Evolutionary conservation across 345 rosid genomes (phyloP).

Genomic region (Acer negundo): DNA sequence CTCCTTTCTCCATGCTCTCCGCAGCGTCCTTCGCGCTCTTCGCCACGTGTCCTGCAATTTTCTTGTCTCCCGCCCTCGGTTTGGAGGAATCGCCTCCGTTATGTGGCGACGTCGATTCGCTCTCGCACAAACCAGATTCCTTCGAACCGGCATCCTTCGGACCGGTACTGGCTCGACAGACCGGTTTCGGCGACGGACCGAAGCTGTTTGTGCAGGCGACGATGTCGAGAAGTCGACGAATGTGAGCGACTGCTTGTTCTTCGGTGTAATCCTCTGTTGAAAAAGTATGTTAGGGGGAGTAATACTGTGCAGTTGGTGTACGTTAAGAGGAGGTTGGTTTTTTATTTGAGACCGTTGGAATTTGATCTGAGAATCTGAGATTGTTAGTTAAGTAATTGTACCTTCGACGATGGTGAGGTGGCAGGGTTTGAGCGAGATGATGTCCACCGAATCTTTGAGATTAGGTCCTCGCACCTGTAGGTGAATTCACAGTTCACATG

Average conservation of each 20-base stretch:
- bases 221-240: constrained; percentile 86
- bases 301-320: not conserved
- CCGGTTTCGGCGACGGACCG: constrained; percentile 51
- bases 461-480: constrained; percentile 77
- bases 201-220: constrained; percentile 85
- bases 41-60: constrained; percentile 14
- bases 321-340: not conserved
- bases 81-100: constrained; percentile 27
- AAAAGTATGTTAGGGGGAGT: not conserved
- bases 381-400: constrained; percentile 1
- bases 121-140: constrained; percentile 29
- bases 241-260: constrained; percentile 69
- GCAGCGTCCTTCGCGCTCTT: constrained; percentile 27
- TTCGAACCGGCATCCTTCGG: constrained; percentile 35
- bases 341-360: constrained; percentile 27
- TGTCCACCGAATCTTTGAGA: constrained; percentile 82
- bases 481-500: not conserved
- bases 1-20: constrained; percentile 46
- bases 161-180: constrained; percentile 33
- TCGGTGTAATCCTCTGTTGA: constrained; percentile 79
- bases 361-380: not conserved
- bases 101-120: constrained; percentile 20
- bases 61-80: constrained; percentile 31
- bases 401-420: constrained; percentile 77
- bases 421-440: constrained; percentile 83